Percentiles rank a stretch among this genome's conserved stretches.
Conservation (phyloP, 108 stramenopile species). For the Discostella stelligeroides region DNA sequence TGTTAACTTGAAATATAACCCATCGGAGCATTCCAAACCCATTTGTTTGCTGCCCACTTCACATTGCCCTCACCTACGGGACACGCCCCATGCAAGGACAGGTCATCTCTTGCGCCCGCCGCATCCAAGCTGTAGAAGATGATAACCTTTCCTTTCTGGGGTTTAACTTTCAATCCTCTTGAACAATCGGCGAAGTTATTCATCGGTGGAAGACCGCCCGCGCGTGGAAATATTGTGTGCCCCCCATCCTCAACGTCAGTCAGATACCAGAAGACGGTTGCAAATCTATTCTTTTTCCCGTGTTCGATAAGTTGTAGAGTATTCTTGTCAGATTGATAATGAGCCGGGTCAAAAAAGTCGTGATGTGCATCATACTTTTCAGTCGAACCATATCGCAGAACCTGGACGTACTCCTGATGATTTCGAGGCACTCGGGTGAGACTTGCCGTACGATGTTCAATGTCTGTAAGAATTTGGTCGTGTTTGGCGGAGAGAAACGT, state of each 20-base stretch:
- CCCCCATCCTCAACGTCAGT: constrained; percentile 82
- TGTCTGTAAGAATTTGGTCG: constrained; percentile 43
- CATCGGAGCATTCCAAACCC: constrained; percentile 87
- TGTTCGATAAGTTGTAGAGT: constrained; percentile 52
- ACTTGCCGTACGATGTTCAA: constrained; percentile 72
- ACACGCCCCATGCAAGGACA: constrained; percentile 89
- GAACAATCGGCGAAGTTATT: constrained; percentile 26
- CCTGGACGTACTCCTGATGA: constrained; percentile 83
- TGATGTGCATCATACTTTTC: constrained; percentile 85
- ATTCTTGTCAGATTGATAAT: constrained; percentile 46
- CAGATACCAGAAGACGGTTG: constrained; percentile 91
- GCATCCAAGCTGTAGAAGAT: constrained; percentile 78
- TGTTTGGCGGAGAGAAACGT: constrained; percentile 59
- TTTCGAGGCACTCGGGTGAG: constrained; percentile 61
- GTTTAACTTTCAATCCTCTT: constrained; percentile 68
- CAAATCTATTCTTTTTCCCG: constrained; percentile 78
- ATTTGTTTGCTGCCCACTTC: constrained; percentile 94
- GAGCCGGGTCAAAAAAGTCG: constrained; percentile 73
- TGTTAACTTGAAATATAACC: constrained; percentile 10
- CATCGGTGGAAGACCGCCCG: constrained; percentile 30
- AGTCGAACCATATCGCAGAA: constrained; percentile 59
- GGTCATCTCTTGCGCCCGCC: constrained; percentile 59
- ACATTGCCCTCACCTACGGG: constrained; percentile 79
- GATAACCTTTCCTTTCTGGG: constrained; percentile 80
- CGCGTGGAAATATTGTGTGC: constrained; percentile 68